Percentiles rank a stretch among this genome's conserved stretches.
phyloP scores from a whole-genome alignment of 805 yeast species.

The Candida ulmi region DNA sequence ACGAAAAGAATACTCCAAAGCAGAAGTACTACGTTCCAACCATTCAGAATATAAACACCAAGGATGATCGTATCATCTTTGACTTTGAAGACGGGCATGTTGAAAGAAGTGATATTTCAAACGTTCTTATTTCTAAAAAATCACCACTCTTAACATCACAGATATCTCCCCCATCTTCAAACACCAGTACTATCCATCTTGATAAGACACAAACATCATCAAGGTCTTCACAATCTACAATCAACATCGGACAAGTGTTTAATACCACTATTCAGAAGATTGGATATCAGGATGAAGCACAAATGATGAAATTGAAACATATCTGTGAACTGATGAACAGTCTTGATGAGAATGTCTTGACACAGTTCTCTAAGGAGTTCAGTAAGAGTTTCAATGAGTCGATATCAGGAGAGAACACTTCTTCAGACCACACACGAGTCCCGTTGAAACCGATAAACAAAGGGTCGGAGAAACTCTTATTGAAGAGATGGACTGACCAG shows the following conservation, averaged over 20 bases:
- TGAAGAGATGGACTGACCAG: conserved; percentile 45
- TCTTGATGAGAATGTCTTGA: conserved; percentile 11
- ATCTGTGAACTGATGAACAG: conserved; percentile 10
- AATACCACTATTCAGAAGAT: conserved; percentile 2
- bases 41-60: conserved; percentile 4
- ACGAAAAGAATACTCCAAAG: conserved; percentile 1
- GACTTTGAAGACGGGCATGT: conserved; percentile 18
- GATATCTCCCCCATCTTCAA: neutral
- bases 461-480: conserved; percentile 35
- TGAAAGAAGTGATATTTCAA: conserved; percentile 11
- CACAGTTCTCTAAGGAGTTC: conserved; percentile 5
- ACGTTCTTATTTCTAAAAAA: conserved; percentile 16
- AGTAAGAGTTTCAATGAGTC: neutral
- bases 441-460: conserved; percentile 12
- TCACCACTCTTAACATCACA: conserved; percentile 8
- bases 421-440: neutral
- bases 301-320: conserved; percentile 12
- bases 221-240: neutral
- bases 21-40: conserved; percentile 28
- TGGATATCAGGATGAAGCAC: conserved; percentile 9
- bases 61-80: conserved; percentile 10
- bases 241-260: conserved; percentile 5
- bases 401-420: neutral
- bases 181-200: neutral
- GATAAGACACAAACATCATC: neutral